Evolutionary conservation across 2,329 filamentous ascomycete species (phyloP).

Genomic region (Sporothrix variecibatus): DNA sequence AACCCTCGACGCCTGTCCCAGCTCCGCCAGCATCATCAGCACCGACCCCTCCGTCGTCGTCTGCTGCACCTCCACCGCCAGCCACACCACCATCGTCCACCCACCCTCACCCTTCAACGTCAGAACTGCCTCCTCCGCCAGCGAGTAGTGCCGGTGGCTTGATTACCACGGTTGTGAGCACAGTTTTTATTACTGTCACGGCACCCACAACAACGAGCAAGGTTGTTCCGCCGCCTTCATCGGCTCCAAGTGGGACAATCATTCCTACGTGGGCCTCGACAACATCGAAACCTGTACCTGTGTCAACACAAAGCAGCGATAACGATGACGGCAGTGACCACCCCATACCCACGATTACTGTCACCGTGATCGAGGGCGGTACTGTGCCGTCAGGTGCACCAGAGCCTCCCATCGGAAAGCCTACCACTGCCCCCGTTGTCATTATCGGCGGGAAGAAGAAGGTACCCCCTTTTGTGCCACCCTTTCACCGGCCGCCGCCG

Average conservation of each 20-base stretch:
- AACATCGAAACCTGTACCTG: neutral
- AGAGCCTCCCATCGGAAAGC: neutral
- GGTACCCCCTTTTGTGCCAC: neutral
- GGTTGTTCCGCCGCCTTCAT: neutral
- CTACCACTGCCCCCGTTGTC: neutral
- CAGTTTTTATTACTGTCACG: constrained; percentile 10
- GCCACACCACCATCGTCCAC: neutral
- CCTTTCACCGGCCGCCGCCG: neutral
- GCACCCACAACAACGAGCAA: neutral
- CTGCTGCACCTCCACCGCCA: neutral
- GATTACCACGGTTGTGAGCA: constrained; percentile 18
- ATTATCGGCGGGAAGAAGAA: constrained; percentile 4
- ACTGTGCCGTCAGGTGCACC: neutral
- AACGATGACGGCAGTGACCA: neutral
- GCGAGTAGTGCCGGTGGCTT: neutral
- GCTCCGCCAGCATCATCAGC: neutral
- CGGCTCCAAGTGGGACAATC: neutral
- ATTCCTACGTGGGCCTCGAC: neutral
- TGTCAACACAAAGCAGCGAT: neutral
- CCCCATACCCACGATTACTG: neutral
- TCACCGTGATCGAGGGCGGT: constrained; percentile 14
- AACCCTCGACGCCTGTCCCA: neutral
- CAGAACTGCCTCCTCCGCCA: neutral
- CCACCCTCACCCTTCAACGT: neutral
- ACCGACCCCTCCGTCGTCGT: neutral